These are phyloP conservation scores for Alternaria ethzedia DNA, from an alignment of 2,329 filamentous ascomycete species.

Conservation along the genomic window DNA sequence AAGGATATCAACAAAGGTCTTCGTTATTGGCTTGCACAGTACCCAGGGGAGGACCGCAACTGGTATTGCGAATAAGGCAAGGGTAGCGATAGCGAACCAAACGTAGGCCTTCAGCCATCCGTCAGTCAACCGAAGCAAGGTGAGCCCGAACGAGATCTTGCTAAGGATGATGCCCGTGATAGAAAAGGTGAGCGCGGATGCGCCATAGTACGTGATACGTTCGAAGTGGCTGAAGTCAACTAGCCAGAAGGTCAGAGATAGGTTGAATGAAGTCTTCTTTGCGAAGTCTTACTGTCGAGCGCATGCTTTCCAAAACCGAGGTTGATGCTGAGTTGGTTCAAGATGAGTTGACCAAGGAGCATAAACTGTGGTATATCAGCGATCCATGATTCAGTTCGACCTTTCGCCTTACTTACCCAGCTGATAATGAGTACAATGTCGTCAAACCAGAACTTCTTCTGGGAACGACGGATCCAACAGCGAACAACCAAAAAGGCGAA, in stretches of 20 bases:
- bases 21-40: slow-evolving; percentile 11
- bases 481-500: slow-evolving; percentile 1
- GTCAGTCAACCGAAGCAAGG: slow-evolving; percentile 14
- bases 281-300: slow-evolving; percentile 1
- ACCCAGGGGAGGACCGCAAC: slow-evolving; percentile 9
- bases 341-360: background rate
- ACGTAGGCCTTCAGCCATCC: slow-evolving; percentile 12
- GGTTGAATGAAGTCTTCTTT: background rate
- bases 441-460: slow-evolving; percentile 7
- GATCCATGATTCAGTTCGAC: background rate
- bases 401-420: background rate
- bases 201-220: slow-evolving; percentile 6
- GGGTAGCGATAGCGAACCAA: slow-evolving; percentile 11
- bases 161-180: slow-evolving; percentile 7
- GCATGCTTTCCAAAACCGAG: slow-evolving; percentile 7
- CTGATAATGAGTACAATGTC: background rate
- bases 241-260: background rate
- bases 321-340: slow-evolving; percentile 3
- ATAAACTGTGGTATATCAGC: background rate
- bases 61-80: slow-evolving; percentile 9
- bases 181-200: slow-evolving; percentile 2
- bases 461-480: background rate
- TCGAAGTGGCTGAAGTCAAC: slow-evolving; percentile 4
- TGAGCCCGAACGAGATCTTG: slow-evolving; percentile 19
- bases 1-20: slow-evolving; percentile 11